Evolutionary conservation across 352 stramenopile genomes (phyloP), one percentile per base, ranked within the genome.

Genomic region (Phytophthora citricola): DNA sequence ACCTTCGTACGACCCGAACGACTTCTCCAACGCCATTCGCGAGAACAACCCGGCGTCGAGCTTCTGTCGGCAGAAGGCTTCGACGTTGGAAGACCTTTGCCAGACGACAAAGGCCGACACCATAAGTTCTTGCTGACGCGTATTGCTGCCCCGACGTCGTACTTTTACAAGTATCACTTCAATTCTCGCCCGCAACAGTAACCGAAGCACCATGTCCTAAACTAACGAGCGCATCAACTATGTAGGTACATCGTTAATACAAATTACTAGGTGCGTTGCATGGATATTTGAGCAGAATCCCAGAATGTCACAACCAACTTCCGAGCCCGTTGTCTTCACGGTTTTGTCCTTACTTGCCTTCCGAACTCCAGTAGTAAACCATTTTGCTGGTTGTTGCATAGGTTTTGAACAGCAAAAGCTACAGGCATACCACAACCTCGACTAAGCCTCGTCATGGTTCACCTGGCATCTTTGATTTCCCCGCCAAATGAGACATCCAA

Each of bases 161-260:
- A 95, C 69, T 95, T 95, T 24, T 95, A 91, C 88, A 95, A 95
- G 73, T 95, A 91, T 76, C 85, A 87, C 63, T 92, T 94, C 41
- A 81, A 94, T 47, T 77, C 83, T 39, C 78, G 63, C n/a, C 83
- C 77, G 15, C 76, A 89, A 59, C 85, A 84, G 4, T 74, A 86
- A 47, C 88, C 88, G 5, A 89, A 89, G 58, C 24, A 26, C 0
- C 1, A 26, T 26, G 24, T 26, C 24, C 24, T 26, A 26, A 26
- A 26, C 24, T 2, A 2, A 26, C 24, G 4, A 26, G 24, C 24
- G 4, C 24, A 26, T 26, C 24, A 4, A 26, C 24, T 26, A 26
- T 4, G 24, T 26, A 26, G 24, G 24, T 26, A 26, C 4, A 26
- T 20, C 24, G 24, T 4, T 26, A 26, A 26, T 26, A 26, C 24